Percentiles rank a stretch among this genome's conserved stretches.
Evolutionary conservation across 2,329 filamentous ascomycete species (phyloP).

Genomic region (Chrysoporthe cubensis): DNA sequence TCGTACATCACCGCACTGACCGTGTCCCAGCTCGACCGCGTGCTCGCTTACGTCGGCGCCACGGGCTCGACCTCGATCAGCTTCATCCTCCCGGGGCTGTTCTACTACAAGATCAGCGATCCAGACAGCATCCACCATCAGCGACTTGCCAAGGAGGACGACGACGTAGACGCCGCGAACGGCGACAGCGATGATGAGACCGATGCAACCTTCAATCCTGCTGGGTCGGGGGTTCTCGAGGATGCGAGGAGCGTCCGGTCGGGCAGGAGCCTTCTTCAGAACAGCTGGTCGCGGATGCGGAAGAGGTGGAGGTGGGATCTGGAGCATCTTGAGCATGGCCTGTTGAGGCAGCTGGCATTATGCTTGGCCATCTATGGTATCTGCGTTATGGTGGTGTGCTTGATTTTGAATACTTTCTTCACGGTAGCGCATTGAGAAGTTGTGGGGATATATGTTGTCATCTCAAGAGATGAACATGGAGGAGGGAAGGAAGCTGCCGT

Average conservation of each 20-base stretch:
- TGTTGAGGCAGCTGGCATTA: conserved; percentile 74
- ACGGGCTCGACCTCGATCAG: conserved; percentile 95
- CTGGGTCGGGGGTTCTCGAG: conserved; percentile 43
- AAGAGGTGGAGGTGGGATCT: conserved; percentile 63
- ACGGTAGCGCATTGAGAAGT: conserved; percentile 60
- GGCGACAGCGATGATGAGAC: conserved; percentile 64
- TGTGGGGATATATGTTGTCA: background rate
- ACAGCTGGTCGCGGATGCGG: conserved; percentile 54
- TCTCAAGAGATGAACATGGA: background rate
- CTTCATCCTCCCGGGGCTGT: conserved; percentile 93
- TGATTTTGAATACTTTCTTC: conserved; percentile 85
- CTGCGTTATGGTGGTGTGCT: conserved; percentile 85
- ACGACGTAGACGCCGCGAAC: conserved; percentile 64
- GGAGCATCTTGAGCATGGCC: conserved; percentile 64
- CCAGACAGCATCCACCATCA: conserved; percentile 88
- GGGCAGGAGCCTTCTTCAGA: conserved; percentile 40
- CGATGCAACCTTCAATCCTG: conserved; percentile 45
- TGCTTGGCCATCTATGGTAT: conserved; percentile 81
- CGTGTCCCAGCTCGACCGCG: conserved; percentile 84
- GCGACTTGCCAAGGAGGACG: conserved; percentile 85
- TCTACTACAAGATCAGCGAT: conserved; percentile 97
- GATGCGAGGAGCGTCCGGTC: conserved; percentile 52
- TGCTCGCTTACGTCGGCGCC: conserved; percentile 92
- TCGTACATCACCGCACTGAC: conserved; percentile 90
- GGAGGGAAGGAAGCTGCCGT: background rate